Evolutionary conservation across 305 asterid genomes (phyloP).

Genomic region (Rubia balearica): DNA sequence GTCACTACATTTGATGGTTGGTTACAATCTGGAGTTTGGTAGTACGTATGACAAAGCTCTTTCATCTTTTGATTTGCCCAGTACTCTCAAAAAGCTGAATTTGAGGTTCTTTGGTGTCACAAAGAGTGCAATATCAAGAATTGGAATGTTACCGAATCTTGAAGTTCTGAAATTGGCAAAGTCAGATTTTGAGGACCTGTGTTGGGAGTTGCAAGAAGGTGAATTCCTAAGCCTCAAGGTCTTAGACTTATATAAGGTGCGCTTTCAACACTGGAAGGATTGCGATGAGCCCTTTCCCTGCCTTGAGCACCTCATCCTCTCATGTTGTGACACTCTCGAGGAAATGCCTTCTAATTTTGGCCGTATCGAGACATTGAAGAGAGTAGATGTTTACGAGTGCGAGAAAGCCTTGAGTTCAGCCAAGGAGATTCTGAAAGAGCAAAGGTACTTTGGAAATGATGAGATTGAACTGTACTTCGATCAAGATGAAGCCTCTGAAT

Average conservation of each 20-base stretch:
- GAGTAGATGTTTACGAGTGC: neutral
- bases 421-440: neutral
- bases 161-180: conserved; percentile 15
- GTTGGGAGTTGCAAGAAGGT: conserved; percentile 12
- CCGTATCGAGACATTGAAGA: neutral
- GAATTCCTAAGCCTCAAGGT: conserved; percentile 7
- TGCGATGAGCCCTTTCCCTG: too few relatives aligned
- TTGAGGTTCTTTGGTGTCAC: neutral
- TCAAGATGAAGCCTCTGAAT: neutral
- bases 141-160: conserved; percentile 13
- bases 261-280: neutral
- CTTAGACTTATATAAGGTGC: neutral
- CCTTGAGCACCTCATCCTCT: neutral
- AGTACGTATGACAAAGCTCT: neutral
- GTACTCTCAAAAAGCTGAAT: conserved; percentile 5
- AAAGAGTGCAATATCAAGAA: conserved; percentile 2
- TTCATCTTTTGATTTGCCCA: conserved; percentile 9
- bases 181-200: neutral
- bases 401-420: neutral
- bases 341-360: conserved; percentile 4
- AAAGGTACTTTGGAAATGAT: neutral
- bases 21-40: too few relatives aligned
- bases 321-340: neutral
- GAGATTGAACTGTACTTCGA: neutral
- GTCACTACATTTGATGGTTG: conserved; percentile 3